These are phyloP conservation scores for Daldinia decipiens DNA, from an alignment of 495 filamentous ascomycete species.

Conservation along the genomic window DNA sequence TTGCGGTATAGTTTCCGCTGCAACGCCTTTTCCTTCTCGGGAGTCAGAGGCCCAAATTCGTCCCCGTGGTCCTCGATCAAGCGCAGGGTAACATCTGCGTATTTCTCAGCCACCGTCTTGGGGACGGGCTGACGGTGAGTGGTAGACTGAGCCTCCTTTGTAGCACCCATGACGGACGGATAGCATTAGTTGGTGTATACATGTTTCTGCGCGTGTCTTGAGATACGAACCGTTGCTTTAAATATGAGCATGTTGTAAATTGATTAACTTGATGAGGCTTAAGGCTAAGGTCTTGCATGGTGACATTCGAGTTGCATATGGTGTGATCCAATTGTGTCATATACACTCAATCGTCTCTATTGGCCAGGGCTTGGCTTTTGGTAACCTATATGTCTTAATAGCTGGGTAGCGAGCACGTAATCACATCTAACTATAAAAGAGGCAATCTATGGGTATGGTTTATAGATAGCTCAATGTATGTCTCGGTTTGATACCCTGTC, in stretches of 20 bases:
- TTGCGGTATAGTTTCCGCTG: not conserved
- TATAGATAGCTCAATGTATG: too few relatives aligned
- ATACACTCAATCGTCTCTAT: not conserved
- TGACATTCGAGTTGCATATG: not conserved
- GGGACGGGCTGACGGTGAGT: not conserved
- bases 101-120: not conserved
- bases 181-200: not conserved
- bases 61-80: not conserved
- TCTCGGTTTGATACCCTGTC: too few relatives aligned
- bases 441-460: too few relatives aligned
- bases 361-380: not conserved
- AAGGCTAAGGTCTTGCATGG: not conserved
- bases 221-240: not conserved
- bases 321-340: slow-evolving; percentile 1
- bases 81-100: not conserved
- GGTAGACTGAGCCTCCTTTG: not conserved
- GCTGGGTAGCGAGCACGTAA: too few relatives aligned
- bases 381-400: too few relatives aligned
- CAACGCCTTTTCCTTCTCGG: not conserved
- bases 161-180: not conserved
- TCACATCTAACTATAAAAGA: too few relatives aligned
- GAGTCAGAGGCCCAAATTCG: not conserved
- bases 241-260: not conserved
- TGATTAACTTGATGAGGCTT: not conserved
- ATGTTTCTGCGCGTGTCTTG: not conserved